phyloP scores from a whole-genome alignment of 441 rosid genomes.

The Populus hybrid region DNA sequence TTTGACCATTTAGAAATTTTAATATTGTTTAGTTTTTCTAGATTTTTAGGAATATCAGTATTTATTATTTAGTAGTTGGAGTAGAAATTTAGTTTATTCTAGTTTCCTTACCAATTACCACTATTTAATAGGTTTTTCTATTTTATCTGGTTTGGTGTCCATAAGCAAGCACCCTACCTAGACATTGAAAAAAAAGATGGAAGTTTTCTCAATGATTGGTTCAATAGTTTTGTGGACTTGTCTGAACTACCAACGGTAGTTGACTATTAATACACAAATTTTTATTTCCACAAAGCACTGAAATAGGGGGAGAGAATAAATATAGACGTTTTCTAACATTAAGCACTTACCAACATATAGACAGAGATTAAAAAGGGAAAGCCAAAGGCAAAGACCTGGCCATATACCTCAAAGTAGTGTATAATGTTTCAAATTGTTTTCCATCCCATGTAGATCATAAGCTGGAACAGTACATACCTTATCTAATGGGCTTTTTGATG shows the following conservation, averaged over 20 bases:
- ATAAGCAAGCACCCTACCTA: not conserved
- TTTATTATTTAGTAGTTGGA: not conserved
- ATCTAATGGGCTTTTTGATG: conserved; percentile 38
- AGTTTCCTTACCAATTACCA: not conserved
- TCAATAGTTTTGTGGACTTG: not conserved
- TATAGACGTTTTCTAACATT: not conserved
- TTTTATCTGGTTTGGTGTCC: not conserved
- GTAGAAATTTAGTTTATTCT: not conserved
- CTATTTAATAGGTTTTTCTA: not conserved
- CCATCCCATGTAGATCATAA: not conserved
- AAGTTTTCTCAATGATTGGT: not conserved
- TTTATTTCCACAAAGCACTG: not conserved
- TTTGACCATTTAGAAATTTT: not conserved
- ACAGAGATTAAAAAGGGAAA: not conserved
- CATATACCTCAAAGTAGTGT: not conserved
- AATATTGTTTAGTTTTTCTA: not conserved
- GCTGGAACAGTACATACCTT: conserved; percentile 34
- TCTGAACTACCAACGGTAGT: not conserved
- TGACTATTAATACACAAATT: conserved; percentile 12
- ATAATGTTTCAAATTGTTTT: conserved; percentile 6
- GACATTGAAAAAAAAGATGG: not conserved
- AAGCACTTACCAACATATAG: not conserved
- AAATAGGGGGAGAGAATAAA: not conserved
- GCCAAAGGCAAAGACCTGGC: not conserved
- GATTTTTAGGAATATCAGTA: not conserved